Evolutionary conservation across 1,139 yeast species (phyloP), one percentile per base, ranked within the genome.

Genomic region (Suhomyces kunorum): DNA sequence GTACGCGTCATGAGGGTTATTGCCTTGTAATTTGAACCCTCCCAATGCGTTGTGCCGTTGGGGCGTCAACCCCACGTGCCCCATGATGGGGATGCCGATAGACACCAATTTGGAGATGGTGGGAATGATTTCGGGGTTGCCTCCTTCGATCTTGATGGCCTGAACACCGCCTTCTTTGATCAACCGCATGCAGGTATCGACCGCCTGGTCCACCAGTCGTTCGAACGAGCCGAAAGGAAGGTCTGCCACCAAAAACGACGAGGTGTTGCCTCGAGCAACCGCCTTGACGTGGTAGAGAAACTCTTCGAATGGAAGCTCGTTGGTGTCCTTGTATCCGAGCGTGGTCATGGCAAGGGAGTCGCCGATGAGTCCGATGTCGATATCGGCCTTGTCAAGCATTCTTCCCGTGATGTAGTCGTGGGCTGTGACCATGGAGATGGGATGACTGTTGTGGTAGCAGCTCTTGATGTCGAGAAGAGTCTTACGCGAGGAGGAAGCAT

Each of bases 281-380:
- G 96, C 83, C 42, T 76, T 71, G 22, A 85, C 82, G 52, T 88
- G 90, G 56, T 80, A 85, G 34, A 84, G 61, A 67, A 88, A 87
- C 53, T 85, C 92, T n/a, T 87, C 87, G 35, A 87, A 75, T 2
- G 81, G 74, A 29, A 89, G 64, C 54, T 85, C 87, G 46, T 83
- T 81, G 1, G 96, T 88, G 38, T 86, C 83, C 6, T 76, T 74
- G 55, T 83, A 83, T 0, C 98, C 98, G 46, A 88, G 71, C 0
- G 95, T 76, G 1, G 87, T 90, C 96, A 89, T 90, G 1, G 96
- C 89, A 28, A 92, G 66, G 0, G 98, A 90, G 60, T 92, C 98
- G 1, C 98, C 98, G 6, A 92, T 82, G 7, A 92, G 71, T 8
- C 83, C 71, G 38, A 83, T 73, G 51, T 92, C 98, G 2, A 81